Percentiles rank a stretch among this genome's conserved stretches.
These are phyloP conservation scores for Apiospora saccharicola DNA, from an alignment of 2,329 filamentous ascomycete genomes.

Conservation along the genomic window DNA sequence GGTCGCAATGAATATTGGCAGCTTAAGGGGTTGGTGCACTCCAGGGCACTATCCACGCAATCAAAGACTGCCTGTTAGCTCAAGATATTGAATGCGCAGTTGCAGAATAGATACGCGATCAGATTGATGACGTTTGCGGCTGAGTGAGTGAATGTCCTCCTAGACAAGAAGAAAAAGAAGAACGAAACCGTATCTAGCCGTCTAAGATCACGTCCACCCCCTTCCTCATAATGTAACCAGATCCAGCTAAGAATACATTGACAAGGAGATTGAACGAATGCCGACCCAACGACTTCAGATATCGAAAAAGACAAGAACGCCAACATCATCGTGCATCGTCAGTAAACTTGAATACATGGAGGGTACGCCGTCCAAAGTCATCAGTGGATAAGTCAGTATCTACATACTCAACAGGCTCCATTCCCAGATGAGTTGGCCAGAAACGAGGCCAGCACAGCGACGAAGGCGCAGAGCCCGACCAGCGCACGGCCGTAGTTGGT, in stretches of 20 bases:
- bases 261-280: background rate
- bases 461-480: background rate
- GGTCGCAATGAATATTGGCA: background rate
- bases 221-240: background rate
- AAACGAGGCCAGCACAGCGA: slow-evolving; percentile 5
- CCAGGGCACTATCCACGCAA: background rate
- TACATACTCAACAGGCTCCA: background rate
- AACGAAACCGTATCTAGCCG: background rate
- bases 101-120: background rate
- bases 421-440: background rate
- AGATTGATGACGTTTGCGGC: background rate
- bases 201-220: background rate
- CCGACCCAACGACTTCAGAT: background rate
- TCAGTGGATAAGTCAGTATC: too few relatives aligned
- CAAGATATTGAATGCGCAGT: background rate
- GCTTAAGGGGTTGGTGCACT: background rate
- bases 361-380: too few relatives aligned
- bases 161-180: background rate
- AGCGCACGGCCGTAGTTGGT: background rate
- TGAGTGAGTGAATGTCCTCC: background rate
- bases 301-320: background rate
- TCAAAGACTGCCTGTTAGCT: background rate
- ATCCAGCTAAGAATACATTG: background rate
- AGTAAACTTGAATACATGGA: too few relatives aligned
- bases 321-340: background rate